These are phyloP conservation scores for Marasmius sp. DNA, from an alignment of 1,284 basidiomycete species.

Conservation along the genomic window DNA sequence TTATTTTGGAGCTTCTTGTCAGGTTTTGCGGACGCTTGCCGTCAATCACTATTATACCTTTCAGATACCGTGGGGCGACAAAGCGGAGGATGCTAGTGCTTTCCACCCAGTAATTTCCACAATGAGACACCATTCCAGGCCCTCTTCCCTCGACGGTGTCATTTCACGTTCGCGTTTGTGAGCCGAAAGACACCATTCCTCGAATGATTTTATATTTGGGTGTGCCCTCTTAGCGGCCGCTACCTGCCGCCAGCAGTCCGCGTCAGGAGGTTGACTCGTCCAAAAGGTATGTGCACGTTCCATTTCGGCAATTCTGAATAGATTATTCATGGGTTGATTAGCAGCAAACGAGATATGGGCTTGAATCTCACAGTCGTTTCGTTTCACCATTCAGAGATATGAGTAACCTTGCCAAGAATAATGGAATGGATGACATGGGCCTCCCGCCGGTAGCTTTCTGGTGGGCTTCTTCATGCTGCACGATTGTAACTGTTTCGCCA, in stretches of 20 bases:
- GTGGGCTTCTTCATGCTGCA: conserved; percentile 28
- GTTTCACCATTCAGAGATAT: conserved; percentile 18
- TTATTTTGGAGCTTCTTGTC: no score
- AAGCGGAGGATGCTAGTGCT: conserved; percentile 4
- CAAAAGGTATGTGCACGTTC: conserved; percentile 30
- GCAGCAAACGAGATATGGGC: background rate
- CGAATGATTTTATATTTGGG: conserved; percentile 30
- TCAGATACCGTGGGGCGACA: no score
- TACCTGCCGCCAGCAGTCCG: conserved; percentile 19
- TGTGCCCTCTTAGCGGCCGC: conserved; percentile 22
- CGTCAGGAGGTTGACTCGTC: conserved; percentile 5
- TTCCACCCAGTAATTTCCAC: conserved; percentile 24
- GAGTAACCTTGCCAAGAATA: conserved; percentile 19
- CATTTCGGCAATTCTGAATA: conserved; percentile 27
- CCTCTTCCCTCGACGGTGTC: conserved; percentile 8
- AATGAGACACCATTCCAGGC: conserved; percentile 35
- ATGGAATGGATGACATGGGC: conserved; percentile 27
- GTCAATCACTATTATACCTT: no score
- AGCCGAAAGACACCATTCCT: conserved; percentile 21
- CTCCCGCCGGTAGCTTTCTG: conserved; percentile 31
- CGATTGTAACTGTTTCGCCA: conserved; percentile 30
- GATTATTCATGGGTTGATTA: background rate
- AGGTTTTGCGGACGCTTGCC: no score
- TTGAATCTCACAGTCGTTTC: conserved; percentile 28
- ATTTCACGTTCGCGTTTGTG: conserved; percentile 7